Base-by-base conservation (phyloP, 2,329 filamentous ascomycete genomes). In the Clarireedia homoeocarpa region DNA sequence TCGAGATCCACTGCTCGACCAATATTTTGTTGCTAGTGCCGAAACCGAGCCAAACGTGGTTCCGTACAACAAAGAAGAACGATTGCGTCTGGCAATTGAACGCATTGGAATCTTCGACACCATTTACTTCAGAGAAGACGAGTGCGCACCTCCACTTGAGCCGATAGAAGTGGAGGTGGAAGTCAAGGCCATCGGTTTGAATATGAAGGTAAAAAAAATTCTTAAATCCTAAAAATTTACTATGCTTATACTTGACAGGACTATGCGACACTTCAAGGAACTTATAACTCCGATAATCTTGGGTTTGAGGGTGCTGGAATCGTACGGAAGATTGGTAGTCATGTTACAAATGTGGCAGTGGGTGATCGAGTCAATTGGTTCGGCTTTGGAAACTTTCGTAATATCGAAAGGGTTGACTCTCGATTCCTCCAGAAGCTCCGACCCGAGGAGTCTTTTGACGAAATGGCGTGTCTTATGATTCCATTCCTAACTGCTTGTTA, bases 311-410 rank as follows among this genome's bases (percentile, higher is more conserved):
- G 81, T 26, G 78, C 79, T 2, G 80, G 81, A 5, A 72, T 81
- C 0, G 78, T 84, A 6, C 80, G 82, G 30, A 77, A 81, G 52
- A 65, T 81, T 3, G 80, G 81, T 12, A 66, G 72, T 12, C 74
- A 76, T 30, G 79, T 82, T 17, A 77, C 74, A 63, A 75, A 71
- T 42, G 75, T 77, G 67, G 77, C 78, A 50, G 61, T 80, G 1
- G 79, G 80, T 4, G 76, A 82, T 59, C 70, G 79, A 24, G 79
- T 53, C 14, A 53, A 17, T 2, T 53, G 51, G 40, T 17, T 27
- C 23, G 49, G 38, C 2, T 5, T 34, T 30, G 59, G 61, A 26
- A 69, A 64, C 6, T 59, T 67, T 45, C 62, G 65, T 15, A 64
- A 47, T 2, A 59, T 49, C 53, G 49, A 66, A 59, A 53, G 62